Evolutionary conservation across 768 basidiomycete genomes (phyloP), one percentile per base, ranked within the genome.

Genomic region (Trametes gibbosa): DNA sequence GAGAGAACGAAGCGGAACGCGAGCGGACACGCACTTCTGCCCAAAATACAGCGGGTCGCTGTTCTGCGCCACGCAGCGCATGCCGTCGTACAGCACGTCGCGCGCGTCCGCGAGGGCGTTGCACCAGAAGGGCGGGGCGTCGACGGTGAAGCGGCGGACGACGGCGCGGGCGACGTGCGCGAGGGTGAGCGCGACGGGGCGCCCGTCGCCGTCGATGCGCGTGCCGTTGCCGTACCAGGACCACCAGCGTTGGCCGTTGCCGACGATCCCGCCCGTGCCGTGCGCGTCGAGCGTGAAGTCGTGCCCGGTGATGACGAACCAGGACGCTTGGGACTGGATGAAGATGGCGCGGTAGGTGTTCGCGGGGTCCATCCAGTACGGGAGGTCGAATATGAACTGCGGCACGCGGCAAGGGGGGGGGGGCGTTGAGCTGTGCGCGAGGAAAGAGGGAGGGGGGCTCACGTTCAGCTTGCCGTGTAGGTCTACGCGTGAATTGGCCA

Each of bases 231-330:
- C 75, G 66, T 78, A 84, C 66, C 76, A 81, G 0, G 79, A 71
- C 82, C 83, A 84, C 83, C 83, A 84, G 5, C 76, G 69, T 80
- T 83, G 84, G 35, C 84, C 84, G 63, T 85, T 83, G 19, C 84
- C 84, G 65, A 80, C 73, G 50, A 86, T 81, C 2, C 83, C 83
- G 25, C 84, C 84, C 1, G 72, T 74, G 63, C 77, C 76, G 65
- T 84, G 81, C 2, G 78, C 84, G 65, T 84, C 79, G 59, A 85
- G 76, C 16, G 72, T 72, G 58, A 85, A 85, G 70, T 84, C 76
- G 29, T 71, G 70, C 3, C 83, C 84, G 3, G 82, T 82, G 35
- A 85, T 73, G 50, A 85, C 80, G 63, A 85, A 85, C 82, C 83
- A 85, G 6, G 84, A 85, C 1, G 84, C 81, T 73, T 85, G 84